These are phyloP conservation scores for Isabelozyma heimii DNA, from an alignment of 805 yeast genomes.

Conservation along the genomic window DNA sequence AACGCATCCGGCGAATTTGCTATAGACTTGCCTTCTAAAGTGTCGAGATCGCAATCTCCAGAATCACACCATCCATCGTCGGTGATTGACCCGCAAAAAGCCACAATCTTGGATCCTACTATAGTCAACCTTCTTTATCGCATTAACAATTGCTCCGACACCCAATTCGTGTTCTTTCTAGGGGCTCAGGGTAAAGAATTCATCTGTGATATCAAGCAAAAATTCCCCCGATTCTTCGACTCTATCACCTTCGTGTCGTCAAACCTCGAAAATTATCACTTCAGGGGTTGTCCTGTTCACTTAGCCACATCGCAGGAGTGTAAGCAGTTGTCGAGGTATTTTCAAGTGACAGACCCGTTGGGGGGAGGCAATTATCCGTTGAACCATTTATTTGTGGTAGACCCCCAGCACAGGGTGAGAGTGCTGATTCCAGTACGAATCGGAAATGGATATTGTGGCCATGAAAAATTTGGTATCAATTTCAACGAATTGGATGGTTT, in stretches of 20 bases:
- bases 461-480: slow-evolving; percentile 19
- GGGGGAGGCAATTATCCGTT: slow-evolving; percentile 38
- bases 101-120: background rate
- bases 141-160: background rate
- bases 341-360: slow-evolving; percentile 28
- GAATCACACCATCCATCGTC: background rate
- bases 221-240: slow-evolving; percentile 5
- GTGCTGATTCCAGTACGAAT: slow-evolving; percentile 16
- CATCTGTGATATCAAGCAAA: slow-evolving; percentile 11
- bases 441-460: slow-evolving; percentile 10
- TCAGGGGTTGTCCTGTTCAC: background rate
- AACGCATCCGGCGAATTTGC: background rate
- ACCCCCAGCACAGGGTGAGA: slow-evolving; percentile 9
- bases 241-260: slow-evolving; percentile 14
- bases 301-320: slow-evolving; percentile 12
- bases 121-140: background rate
- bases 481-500: slow-evolving; percentile 6
- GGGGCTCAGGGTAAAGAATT: slow-evolving; percentile 33
- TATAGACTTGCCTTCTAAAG: background rate
- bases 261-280: slow-evolving; percentile 4
- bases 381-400: slow-evolving; percentile 23
- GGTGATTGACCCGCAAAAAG: background rate
- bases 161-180: slow-evolving; percentile 20
- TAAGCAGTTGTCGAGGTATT: slow-evolving; percentile 16
- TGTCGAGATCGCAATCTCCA: background rate